Percentiles rank a stretch among this genome's conserved stretches.
Conservation (phyloP, 306 rosid genomes). For the Corylus americana region DNA sequence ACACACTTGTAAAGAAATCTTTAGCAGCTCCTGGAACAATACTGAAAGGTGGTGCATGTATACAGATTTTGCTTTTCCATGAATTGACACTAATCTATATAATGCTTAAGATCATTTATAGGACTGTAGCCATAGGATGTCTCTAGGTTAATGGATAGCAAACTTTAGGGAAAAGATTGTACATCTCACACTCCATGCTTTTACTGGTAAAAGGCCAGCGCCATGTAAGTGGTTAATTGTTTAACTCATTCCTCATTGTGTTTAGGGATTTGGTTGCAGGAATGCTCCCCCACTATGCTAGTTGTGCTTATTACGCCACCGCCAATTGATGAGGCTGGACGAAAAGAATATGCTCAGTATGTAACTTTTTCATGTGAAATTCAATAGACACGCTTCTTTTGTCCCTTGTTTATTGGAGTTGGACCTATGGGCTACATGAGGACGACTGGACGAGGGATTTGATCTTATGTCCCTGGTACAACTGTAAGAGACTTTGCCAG, state of each 20-base stretch:
- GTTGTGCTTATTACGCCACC: conserved; percentile 87
- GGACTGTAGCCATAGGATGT: not conserved
- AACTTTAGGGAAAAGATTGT: not conserved
- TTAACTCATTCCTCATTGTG: conserved; percentile 21
- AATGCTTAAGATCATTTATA: not conserved
- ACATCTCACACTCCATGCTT: not conserved
- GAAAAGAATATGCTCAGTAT: conserved; percentile 62
- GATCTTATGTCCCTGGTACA: not conserved
- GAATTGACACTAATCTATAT: not conserved
- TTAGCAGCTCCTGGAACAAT: no score
- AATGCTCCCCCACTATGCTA: conserved; percentile 56
- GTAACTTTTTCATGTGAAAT: conserved; percentile 20
- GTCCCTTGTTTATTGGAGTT: conserved; percentile 1
- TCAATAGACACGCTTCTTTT: conserved; percentile 22
- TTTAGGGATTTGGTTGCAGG: conserved; percentile 55
- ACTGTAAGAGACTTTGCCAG: not conserved
- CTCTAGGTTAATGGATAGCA: not conserved
- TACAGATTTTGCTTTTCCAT: not conserved
- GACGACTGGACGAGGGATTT: not conserved
- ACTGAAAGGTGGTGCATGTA: not conserved
- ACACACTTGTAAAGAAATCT: no score
- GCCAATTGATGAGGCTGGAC: conserved; percentile 81
- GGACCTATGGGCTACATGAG: not conserved
- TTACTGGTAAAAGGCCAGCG: not conserved
- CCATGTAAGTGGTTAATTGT: not conserved